Conservation (phyloP, 2,329 filamentous ascomycete species). For the Curvularia sp. region DNA sequence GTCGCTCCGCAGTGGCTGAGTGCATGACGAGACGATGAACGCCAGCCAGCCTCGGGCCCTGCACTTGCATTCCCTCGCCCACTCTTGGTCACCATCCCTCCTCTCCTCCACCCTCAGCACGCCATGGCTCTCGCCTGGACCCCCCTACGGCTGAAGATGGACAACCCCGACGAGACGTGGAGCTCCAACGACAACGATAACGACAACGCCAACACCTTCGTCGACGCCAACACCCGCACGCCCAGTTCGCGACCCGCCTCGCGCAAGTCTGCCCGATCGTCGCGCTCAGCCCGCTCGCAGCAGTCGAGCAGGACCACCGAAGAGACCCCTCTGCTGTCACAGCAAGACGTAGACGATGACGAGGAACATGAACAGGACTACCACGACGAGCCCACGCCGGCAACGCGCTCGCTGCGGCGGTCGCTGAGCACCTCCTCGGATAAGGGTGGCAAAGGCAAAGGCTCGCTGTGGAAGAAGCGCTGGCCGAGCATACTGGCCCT, state of each 20-base stretch:
- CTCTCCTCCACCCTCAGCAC: conserved; percentile 7
- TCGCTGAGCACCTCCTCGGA: conserved; percentile 39
- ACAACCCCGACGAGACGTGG: conserved; percentile 45
- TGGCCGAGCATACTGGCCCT: conserved; percentile 85
- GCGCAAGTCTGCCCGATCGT: conserved; percentile 46
- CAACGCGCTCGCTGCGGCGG: conserved; percentile 47
- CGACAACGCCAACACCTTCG: conserved; percentile 20
- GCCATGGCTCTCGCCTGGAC: conserved; percentile 19
- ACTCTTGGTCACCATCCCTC: conserved; percentile 3
- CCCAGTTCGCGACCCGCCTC: conserved; percentile 49
- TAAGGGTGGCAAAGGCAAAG: conserved; percentile 30
- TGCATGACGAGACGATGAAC: conserved; percentile 24
- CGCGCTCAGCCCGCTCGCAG: conserved; percentile 41
- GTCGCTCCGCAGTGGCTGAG: conserved; percentile 23
- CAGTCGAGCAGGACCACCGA: conserved; percentile 47
- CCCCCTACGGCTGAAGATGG: conserved; percentile 17
- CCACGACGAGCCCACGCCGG: conserved; percentile 36
- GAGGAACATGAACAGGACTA: conserved; percentile 20
- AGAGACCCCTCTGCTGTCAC: conserved; percentile 50
- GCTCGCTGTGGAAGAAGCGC: conserved; percentile 55
- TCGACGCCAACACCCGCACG: conserved; percentile 33
- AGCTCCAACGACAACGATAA: conserved; percentile 32
- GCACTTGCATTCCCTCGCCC: neutral
- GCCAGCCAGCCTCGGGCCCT: neutral
- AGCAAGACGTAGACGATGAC: conserved; percentile 35